Evolutionary conservation across 129 eudicot genomes (phyloP), one percentile per base, ranked within the genome.

Genomic region (Centaurea solstitialis): DNA sequence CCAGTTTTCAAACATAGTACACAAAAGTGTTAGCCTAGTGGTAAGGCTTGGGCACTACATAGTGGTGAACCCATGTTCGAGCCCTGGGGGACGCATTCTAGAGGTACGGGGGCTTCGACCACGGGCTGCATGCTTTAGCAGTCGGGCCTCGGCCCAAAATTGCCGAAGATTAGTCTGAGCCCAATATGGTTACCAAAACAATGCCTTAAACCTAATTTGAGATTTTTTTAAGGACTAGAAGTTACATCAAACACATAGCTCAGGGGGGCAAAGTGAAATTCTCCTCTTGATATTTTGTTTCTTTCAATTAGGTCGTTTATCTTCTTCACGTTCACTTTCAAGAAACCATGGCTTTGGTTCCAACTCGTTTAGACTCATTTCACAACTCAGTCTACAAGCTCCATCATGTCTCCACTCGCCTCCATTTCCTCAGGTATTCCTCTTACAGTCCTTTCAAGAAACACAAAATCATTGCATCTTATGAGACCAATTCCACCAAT

Each of bases 331-430:
- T 64, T 71, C 38, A 66, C 70, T 11, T 70, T 38, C 21, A 53
- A 43, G 70, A 57, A 80, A 64, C 9, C 17, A 89, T 92, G 94
- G 89, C 94, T 71, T 66, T 86, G 57, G 82, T 87, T 45, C 92
- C 89, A 9, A 82, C 86, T 86, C 87, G 84, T 57, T 84, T 86
- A 65, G 92, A 91, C 81, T 85, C 97, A 11, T 85, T 91, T 20
- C 97, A 89, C 80, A 82, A 68, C 80, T 86, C 98, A 79, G 85
- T 90, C 6, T 74, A 77, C 76, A 91, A 91, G 86, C 82, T 94
- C 84, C 62, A 50, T 50, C 62, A 50, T 50, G 62, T 13, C 62
- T 50, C 62, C 62, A 50, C 62, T 4, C 65, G 65, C 65, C 65
- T 57, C 65, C 91, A 83, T 17, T 84, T 85, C 86, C 81, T 88